phyloP scores from a whole-genome alignment of 306 rosid species.

The Mimosa pudica region DNA sequence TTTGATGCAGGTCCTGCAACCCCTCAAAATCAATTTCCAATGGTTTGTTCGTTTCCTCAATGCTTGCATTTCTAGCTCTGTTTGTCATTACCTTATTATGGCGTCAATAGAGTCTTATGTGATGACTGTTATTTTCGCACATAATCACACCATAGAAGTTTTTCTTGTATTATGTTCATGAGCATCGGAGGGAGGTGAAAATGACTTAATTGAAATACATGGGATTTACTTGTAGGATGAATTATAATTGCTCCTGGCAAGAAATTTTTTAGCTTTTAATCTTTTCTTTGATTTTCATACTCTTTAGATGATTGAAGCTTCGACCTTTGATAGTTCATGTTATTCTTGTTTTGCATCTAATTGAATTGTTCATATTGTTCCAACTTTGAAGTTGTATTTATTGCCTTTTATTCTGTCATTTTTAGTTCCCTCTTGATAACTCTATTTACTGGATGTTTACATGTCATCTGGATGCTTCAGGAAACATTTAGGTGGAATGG shows the following conservation, averaged over 20 bases:
- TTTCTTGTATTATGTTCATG: neutral
- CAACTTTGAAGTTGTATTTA: slow-evolving; percentile 14
- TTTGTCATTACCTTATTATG: slow-evolving; percentile 13
- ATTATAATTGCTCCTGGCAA: slow-evolving; percentile 27
- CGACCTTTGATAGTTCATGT: slow-evolving; percentile 13
- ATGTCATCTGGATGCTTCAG: slow-evolving; percentile 53
- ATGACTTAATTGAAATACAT: slow-evolving; percentile 19
- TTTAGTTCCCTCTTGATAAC: neutral
- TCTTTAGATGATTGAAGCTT: neutral
- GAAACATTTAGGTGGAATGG: slow-evolving; percentile 85
- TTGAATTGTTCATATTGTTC: slow-evolving; percentile 10
- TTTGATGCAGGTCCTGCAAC: slow-evolving; percentile 56
- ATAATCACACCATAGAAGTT: neutral
- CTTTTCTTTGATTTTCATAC: neutral
- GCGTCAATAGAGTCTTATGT: slow-evolving; percentile 23
- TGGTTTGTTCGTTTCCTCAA: slow-evolving; percentile 50
- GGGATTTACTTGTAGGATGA: slow-evolving; percentile 23
- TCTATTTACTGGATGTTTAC: slow-evolving; percentile 18
- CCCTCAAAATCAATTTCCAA: slow-evolving; percentile 45
- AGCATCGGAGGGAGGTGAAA: slow-evolving; percentile 24
- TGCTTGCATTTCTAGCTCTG: slow-evolving; percentile 25
- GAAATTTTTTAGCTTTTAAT: slow-evolving; percentile 17
- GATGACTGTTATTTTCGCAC: slow-evolving; percentile 16
- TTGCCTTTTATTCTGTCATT: slow-evolving; percentile 4
- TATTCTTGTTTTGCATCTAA: slow-evolving; percentile 21